Base-by-base conservation (phyloP, 768 basidiomycete genomes). In the Pleurotus sapidus region DNA sequence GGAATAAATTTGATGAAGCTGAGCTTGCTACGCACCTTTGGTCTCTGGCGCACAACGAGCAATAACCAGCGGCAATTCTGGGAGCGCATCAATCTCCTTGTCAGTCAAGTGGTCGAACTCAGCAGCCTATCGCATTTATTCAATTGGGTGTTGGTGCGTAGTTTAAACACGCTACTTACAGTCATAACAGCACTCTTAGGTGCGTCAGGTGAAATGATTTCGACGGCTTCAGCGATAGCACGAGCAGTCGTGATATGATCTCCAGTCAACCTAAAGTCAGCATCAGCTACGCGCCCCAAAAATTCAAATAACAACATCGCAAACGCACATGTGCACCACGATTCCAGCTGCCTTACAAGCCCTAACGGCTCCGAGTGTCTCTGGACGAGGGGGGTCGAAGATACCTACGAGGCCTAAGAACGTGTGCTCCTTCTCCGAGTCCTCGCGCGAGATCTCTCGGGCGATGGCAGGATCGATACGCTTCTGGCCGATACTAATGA, bases 11-110 rank as follows among this genome's bases (percentile, higher is more conserved):
- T n/a, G n/a, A n/a, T n/a, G n/a, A n/a, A n/a, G n/a, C n/a, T n/a
- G n/a, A n/a, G n/a, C n/a, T n/a, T n/a, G n/a, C n/a, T 8, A 18
- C 51, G 47, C 25, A 72, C 71, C 71, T 67, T 81, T 81, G 23
- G 78, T 81, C 60, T 79, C 74, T 0, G 81, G 83, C 0, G 80
- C 81, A 64, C 83, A 84, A 25, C 83, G 77, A 49, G 83, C 83
- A 58, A 86, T 78, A 51, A 84, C 83, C 15, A 84, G 72, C 0
- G 84, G 84, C 2, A 85, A 71, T 58, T 84, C 83, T 1, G 74
- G 73, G 4, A 77, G 67, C 0, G 67, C 71, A 49, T 75, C 74
- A 54, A 86, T 77, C 65, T 85, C 75, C 38, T 76, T 73, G 51
- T 84, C 81, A 0, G 76, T 73, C 11, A 86, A 68, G 38, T 72